Percentiles rank a stretch among this genome's conserved stretches.
These are phyloP conservation scores for Calocybe cyanea DNA, from an alignment of 768 basidiomycete genomes.

Conservation along the genomic window DNA sequence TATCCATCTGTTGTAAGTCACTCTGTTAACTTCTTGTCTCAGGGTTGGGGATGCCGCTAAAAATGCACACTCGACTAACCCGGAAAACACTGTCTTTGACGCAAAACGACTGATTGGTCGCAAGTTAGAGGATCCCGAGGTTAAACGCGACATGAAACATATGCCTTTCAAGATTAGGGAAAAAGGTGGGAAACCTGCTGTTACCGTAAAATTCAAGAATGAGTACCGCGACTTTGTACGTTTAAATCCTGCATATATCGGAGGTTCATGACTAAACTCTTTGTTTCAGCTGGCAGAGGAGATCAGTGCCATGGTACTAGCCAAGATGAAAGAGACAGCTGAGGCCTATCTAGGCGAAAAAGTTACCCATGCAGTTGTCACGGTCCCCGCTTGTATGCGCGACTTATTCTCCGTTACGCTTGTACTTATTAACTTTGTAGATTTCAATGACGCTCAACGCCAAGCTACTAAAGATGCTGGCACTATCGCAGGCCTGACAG, in stretches of 20 bases:
- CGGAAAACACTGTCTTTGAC: conserved; percentile 92
- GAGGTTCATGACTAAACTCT: neutral
- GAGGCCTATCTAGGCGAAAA: conserved; percentile 96
- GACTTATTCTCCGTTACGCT: neutral
- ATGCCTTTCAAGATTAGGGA: conserved; percentile 86
- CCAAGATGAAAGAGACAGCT: conserved; percentile 99
- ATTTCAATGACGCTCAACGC: conserved; percentile 99
- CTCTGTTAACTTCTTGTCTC: conserved; percentile 17
- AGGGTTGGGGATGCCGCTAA: conserved; percentile 94
- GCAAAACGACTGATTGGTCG: conserved; percentile 95
- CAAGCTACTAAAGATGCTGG: conserved; percentile 99
- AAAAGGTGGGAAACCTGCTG: conserved; percentile 76
- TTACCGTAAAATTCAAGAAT: conserved; percentile 75
- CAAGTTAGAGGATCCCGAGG: conserved; percentile 75
- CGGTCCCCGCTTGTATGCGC: conserved; percentile 87
- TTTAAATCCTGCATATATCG: conserved; percentile 11
- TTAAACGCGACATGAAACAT: conserved; percentile 83
- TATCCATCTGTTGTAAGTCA: neutral
- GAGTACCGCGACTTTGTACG: conserved; percentile 81
- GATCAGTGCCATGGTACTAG: conserved; percentile 91
- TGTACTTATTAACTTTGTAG: conserved; percentile 27
- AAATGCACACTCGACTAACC: conserved; percentile 91
- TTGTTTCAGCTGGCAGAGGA: conserved; percentile 82
- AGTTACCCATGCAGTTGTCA: conserved; percentile 97
- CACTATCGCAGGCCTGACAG: conserved; percentile 88